These are phyloP conservation scores for Vitis labrusca DNA, from an alignment of 164 flowering plant species.

Conservation along the genomic window DNA sequence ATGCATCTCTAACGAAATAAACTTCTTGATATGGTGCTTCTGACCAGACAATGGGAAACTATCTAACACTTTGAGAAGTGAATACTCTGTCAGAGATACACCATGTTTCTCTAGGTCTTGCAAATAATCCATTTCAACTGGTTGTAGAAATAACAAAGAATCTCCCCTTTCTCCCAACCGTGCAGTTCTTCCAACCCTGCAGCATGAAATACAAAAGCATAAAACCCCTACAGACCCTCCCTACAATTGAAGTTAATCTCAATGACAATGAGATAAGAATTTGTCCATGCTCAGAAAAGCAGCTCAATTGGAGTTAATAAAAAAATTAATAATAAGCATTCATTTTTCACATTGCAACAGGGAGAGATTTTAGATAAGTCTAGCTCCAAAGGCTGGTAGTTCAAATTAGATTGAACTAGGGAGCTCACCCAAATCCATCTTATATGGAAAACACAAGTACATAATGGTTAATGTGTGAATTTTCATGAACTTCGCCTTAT, in stretches of 20 bases:
- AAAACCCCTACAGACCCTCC: background rate
- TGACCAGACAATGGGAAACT: conserved; percentile 48
- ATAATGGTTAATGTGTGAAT: background rate
- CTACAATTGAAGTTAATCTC: background rate
- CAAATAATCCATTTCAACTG: conserved; percentile 78
- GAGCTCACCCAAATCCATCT: background rate
- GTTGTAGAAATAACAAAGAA: conserved; percentile 83
- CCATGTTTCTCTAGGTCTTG: conserved; percentile 79
- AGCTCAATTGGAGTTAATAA: no score
- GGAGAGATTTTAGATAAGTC: no score
- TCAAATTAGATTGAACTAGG: background rate
- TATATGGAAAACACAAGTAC: background rate
- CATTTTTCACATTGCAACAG: no score
- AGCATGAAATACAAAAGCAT: conserved; percentile 15
- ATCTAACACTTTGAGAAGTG: conserved; percentile 66
- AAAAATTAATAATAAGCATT: no score
- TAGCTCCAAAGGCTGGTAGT: no score
- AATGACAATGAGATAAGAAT: background rate
- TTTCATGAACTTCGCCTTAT: background rate
- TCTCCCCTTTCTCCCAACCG: conserved; percentile 90
- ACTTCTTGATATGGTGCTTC: conserved; percentile 44
- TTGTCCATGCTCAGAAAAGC: no score
- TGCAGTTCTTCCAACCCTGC: conserved; percentile 98
- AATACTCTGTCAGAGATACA: conserved; percentile 66
- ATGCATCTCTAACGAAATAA: conserved; percentile 62